Percentiles rank a stretch among this genome's conserved stretches.
Conservation (phyloP, 495 filamentous ascomycete species). For the Acidomyces sp. region DNA sequence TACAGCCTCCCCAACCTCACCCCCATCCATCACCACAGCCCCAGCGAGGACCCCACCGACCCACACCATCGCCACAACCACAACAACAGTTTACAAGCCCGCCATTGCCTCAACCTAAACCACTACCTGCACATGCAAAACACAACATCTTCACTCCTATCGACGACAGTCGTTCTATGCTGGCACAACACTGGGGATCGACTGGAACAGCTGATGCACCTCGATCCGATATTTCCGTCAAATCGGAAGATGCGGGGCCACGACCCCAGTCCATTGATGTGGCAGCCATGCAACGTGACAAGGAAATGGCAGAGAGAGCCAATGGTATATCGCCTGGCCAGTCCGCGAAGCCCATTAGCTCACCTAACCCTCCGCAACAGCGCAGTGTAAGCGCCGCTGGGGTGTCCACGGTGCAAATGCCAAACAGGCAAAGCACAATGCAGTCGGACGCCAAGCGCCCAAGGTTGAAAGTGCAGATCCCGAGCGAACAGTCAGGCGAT, state of each 20-base stretch:
- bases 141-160: conserved; percentile 96
- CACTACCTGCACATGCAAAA: conserved; percentile 51
- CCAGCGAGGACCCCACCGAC: conserved; percentile 18
- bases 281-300: conserved; percentile 36
- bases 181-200: conserved; percentile 70
- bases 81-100: conserved; percentile 37
- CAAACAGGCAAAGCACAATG: conserved; percentile 60
- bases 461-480: conserved; percentile 83
- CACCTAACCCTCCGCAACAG: conserved; percentile 14
- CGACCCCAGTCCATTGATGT: conserved; percentile 55
- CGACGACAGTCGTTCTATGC: conserved; percentile 77
- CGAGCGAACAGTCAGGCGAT: conserved; percentile 74
- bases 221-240: conserved; percentile 30
- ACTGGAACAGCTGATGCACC: conserved; percentile 37
- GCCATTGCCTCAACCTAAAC: conserved; percentile 45
- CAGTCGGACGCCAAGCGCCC: conserved; percentile 52
- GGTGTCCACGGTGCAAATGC: conserved; percentile 30
- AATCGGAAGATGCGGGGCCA: conserved; percentile 23
- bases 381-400: conserved; percentile 24
- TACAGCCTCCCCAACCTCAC: conserved; percentile 37
- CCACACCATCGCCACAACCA: conserved; percentile 19
- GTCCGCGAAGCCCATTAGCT: not conserved
- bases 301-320: conserved; percentile 16
- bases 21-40: conserved; percentile 34
- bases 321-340: conserved; percentile 16